Percentiles rank a stretch among this genome's conserved stretches.
Conservation (phyloP, 176 grass and related monocot genomes). For the Pontederia paniculata region DNA sequence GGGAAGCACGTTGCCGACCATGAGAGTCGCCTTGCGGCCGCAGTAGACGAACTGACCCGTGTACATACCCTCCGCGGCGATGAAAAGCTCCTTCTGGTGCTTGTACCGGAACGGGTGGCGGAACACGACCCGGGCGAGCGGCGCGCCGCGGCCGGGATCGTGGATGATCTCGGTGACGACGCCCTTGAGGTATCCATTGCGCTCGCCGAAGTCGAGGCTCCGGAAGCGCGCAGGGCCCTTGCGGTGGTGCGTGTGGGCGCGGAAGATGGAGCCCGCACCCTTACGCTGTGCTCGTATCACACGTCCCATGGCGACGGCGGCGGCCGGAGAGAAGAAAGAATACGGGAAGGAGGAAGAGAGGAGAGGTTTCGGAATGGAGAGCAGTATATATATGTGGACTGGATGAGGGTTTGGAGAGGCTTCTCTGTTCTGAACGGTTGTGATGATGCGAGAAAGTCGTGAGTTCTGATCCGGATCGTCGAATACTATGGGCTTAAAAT, state of each 20-base stretch:
- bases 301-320: background rate
- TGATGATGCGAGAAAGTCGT: no score
- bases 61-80: conserved; percentile 3
- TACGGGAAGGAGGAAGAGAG: no score
- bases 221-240: conserved; percentile 6
- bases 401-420: no score
- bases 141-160: conserved; percentile 6
- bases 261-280: background rate
- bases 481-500: no score
- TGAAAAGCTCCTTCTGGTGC: conserved; percentile 5
- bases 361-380: no score
- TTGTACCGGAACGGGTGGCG: conserved; percentile 2
- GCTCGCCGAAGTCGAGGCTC: conserved; percentile 5
- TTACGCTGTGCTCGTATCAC: conserved; percentile 4
- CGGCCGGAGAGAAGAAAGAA: no score
- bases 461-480: no score
- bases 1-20: conserved; percentile 80
- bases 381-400: no score
- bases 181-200: conserved; percentile 8
- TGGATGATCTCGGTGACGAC: conserved; percentile 5
- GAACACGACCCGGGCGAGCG: conserved; percentile 6
- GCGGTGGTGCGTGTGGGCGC: background rate
- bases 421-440: no score
- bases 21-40: conserved; percentile 68
- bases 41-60: conserved; percentile 22